A percentile compares a stretch with the other conserved stretches of the same genome.
Evolutionary conservation across 2,329 filamentous ascomycete species (phyloP).

Genomic region (Apiospora kogelbergensis): DNA sequence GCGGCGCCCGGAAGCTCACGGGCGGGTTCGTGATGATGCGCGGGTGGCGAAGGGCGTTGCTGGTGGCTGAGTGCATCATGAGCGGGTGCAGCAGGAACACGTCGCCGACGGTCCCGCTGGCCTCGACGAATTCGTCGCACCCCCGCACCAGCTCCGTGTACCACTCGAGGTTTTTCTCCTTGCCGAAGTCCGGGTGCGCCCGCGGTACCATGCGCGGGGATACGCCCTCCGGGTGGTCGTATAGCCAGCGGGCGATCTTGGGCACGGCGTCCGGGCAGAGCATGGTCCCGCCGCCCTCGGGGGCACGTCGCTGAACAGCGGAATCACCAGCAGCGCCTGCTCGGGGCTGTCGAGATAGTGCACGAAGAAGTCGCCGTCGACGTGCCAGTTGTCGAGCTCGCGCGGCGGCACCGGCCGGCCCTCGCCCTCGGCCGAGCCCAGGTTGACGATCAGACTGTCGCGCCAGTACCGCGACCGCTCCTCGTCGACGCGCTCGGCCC

Average conservation of each 20-base stretch:
- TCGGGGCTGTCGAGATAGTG: conserved; percentile 72
- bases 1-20: conserved; percentile 50
- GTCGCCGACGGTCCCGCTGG: conserved; percentile 53
- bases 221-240: conserved; percentile 64
- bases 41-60: conserved; percentile 44
- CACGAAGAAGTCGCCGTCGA: conserved; percentile 71
- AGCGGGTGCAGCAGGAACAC: conserved; percentile 60
- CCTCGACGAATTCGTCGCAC: conserved; percentile 51
- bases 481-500: conserved; percentile 52
- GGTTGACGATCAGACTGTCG: conserved; percentile 69
- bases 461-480: conserved; percentile 54
- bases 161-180: conserved; percentile 44
- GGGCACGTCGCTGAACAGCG: conserved; percentile 64
- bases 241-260: conserved; percentile 55
- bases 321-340: conserved; percentile 67
- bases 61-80: conserved; percentile 57
- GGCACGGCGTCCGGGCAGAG: conserved; percentile 62
- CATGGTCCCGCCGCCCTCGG: conserved; percentile 62
- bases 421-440: conserved; percentile 56
- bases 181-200: conserved; percentile 44
- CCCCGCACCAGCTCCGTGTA: conserved; percentile 39
- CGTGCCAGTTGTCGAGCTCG: conserved; percentile 62
- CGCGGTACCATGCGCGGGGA: conserved; percentile 64
- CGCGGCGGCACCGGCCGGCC: conserved; percentile 50
- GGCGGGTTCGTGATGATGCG: conserved; percentile 59